Percentiles rank a stretch among this genome's conserved stretches.
Evolutionary conservation across 345 rosid genomes (phyloP).

Genomic region (Linum tenue): DNA sequence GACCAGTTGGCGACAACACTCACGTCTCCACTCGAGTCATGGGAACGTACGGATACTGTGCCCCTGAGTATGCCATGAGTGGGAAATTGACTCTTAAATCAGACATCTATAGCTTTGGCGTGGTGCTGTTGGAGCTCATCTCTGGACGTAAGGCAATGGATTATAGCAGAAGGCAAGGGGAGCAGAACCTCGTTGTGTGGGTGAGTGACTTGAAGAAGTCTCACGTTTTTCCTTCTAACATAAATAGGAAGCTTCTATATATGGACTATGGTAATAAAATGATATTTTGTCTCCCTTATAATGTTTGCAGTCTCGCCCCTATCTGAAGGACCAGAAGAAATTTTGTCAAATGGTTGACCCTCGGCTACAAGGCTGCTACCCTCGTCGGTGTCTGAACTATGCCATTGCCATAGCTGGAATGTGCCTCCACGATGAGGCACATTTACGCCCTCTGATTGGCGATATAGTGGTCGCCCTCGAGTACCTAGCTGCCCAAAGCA

Average conservation of each 20-base stretch:
- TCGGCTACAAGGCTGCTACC: conserved; percentile 48
- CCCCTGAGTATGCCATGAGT: conserved; percentile 97
- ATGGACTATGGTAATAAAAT: neutral
- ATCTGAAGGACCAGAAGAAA: conserved; percentile 68
- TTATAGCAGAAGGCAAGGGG: conserved; percentile 42
- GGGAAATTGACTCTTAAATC: conserved; percentile 90
- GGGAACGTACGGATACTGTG: conserved; percentile 99
- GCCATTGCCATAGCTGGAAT: conserved; percentile 79
- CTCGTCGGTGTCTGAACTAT: conserved; percentile 77
- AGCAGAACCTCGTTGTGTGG: conserved; percentile 82
- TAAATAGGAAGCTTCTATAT: neutral
- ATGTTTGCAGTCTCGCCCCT: conserved; percentile 51
- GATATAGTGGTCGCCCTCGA: conserved; percentile 81
- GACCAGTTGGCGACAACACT: conserved; percentile 94
- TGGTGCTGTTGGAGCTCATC: conserved; percentile 80
- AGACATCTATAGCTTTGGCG: conserved; percentile 97
- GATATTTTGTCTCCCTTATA: neutral
- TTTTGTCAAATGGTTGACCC: conserved; percentile 67
- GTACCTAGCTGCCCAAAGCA: neutral
- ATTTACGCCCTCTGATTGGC: conserved; percentile 66
- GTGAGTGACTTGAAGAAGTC: conserved; percentile 31
- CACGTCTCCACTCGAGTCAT: conserved; percentile 95
- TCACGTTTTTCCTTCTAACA: neutral
- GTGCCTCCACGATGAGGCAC: conserved; percentile 93
- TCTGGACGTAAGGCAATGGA: conserved; percentile 88